Base-by-base conservation (phyloP, 75 land plant species). In the Pinus albicaulis region DNA sequence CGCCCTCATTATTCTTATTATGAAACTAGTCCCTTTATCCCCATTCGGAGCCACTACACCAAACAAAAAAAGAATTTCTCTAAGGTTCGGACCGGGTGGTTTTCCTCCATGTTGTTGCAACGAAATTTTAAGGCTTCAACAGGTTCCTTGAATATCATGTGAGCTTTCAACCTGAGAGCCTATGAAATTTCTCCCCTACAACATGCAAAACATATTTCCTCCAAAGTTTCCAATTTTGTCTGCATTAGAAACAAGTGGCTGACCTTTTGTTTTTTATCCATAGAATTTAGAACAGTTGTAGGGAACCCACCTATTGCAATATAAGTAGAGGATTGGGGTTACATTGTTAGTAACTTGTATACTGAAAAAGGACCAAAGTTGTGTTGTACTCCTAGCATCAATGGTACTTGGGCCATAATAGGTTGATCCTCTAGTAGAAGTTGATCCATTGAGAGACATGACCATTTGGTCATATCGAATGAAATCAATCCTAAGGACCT, bases 391-490 rank as follows among this genome's bases (percentile, higher is more conserved):
- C 71, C 44, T 15, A 24, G 61, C 22, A 59, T 4, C 52, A 48
- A 48, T 59, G 5, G 61, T 6, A 59, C 22, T n/a, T 73, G 41
- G 38, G 20, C 6, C 17, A 68, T 56, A 70, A 31, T 2, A 23
- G 26, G 44, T 14, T 68, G 71, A 28, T 71, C 14, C 10, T 34
- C 26, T 31, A 66, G 80, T 66, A 73, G 65, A 26, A 81, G 36
- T 59, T 86, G 82, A 53, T 81, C 82, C 80, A 78, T 6, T 7
- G 82, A 60, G 7, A 72, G 59, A 66, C 57, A 74, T 26, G 80
- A 52, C 36, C 74, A 74, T 12, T 60, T 55, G 15, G 74, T 53
- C 74, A 58, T 77, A 69, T 76, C 76, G 5, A 71, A 55, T 17
- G 83, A 28, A 56, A 34, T 62, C 13, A 76, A 66, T 52, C 66